Conservation (phyloP, 768 basidiomycete species). For the Suillus paluster region DNA sequence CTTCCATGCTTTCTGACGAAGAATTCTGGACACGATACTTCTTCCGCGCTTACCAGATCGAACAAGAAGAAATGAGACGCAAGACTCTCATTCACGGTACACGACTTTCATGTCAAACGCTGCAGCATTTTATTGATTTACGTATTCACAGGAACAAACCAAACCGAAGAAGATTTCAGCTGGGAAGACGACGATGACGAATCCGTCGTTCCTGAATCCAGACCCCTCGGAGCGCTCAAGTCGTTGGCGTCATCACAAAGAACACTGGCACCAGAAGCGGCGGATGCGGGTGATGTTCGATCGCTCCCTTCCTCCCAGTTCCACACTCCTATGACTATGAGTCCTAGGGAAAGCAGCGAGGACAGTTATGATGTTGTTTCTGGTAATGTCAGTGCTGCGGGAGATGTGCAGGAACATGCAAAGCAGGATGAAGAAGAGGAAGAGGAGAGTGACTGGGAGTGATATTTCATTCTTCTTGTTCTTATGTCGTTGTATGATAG, state of each 20-base stretch:
- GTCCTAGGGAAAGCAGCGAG: constrained; percentile 63
- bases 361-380: constrained; percentile 72
- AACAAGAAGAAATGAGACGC: constrained; percentile 76
- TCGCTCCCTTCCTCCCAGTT: constrained; percentile 38
- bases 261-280: constrained; percentile 27
- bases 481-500: constrained; percentile 29
- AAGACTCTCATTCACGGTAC: constrained; percentile 76
- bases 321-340: constrained; percentile 40
- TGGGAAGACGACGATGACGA: constrained; percentile 97
- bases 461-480: constrained; percentile 12
- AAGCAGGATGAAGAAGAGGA: constrained; percentile 48
- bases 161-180: constrained; percentile 86
- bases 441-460: constrained; percentile 64
- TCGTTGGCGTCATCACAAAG: constrained; percentile 26
- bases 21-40: constrained; percentile 90
- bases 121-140: constrained; percentile 10
- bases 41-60: constrained; percentile 85
- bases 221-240: constrained; percentile 12
- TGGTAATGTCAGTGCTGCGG: constrained; percentile 51
- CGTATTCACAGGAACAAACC: constrained; percentile 50
- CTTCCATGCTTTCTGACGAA: constrained; percentile 61
- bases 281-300: constrained; percentile 21
- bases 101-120: constrained; percentile 15
- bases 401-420: constrained; percentile 21
- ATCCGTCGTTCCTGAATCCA: constrained; percentile 21